Evolutionary conservation across 768 basidiomycete genomes (phyloP).

Genomic region (Dentipellis sp.): DNA sequence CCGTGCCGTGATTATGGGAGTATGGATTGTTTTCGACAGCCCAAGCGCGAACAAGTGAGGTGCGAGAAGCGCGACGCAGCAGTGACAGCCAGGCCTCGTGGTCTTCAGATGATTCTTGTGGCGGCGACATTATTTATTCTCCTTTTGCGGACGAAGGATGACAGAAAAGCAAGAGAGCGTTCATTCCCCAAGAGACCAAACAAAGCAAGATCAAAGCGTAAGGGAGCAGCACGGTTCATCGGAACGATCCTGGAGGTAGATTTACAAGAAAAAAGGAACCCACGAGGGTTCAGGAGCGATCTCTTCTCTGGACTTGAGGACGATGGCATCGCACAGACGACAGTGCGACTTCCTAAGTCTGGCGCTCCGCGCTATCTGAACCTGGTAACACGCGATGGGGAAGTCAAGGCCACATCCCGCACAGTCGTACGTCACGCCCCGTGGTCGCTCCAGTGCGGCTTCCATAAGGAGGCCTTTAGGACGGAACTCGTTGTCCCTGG

Average conservation of each 20-base stretch:
- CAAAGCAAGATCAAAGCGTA: neutral
- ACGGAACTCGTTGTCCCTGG: slow-evolving; percentile 3
- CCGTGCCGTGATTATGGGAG: no score
- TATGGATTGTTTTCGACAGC: no score
- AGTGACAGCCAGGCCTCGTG: no score
- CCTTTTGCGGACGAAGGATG: no score
- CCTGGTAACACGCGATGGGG: neutral
- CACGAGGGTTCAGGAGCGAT: neutral
- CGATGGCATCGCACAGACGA: neutral
- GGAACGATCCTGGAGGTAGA: neutral
- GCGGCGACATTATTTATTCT: no score
- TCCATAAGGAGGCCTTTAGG: slow-evolving; percentile 13
- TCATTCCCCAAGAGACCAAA: neutral
- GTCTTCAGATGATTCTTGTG: no score
- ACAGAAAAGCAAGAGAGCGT: no score
- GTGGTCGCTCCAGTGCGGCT: slow-evolving; percentile 10
- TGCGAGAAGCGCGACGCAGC: no score
- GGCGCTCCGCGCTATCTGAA: neutral
- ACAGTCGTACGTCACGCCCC: neutral
- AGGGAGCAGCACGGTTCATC: neutral
- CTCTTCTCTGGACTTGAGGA: neutral
- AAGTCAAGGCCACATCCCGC: neutral
- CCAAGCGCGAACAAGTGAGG: no score
- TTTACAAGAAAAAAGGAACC: neutral
- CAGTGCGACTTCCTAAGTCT: neutral